These are phyloP conservation scores for Aspergillus incahuasiensis DNA, from an alignment of 495 filamentous ascomycete genomes.

Conservation along the genomic window DNA sequence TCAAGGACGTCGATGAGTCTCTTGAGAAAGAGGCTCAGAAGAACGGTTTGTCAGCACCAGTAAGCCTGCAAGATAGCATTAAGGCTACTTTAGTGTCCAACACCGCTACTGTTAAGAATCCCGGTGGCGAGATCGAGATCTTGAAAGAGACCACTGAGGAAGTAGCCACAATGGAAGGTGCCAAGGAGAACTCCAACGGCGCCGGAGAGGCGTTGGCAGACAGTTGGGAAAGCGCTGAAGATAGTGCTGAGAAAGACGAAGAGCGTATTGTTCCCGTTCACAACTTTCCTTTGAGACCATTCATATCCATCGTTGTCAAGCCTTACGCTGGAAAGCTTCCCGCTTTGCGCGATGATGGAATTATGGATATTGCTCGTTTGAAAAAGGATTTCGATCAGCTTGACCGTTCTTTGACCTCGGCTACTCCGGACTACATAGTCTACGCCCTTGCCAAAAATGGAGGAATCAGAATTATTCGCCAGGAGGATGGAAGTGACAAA, in stretches of 20 bases:
- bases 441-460: slow-evolving; percentile 90
- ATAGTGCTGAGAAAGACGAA: slow-evolving; percentile 63
- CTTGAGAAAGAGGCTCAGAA: slow-evolving; percentile 48
- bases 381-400: slow-evolving; percentile 98
- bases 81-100: slow-evolving; percentile 34
- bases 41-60: slow-evolving; percentile 20
- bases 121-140: slow-evolving; percentile 8
- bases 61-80: slow-evolving; percentile 27
- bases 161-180: slow-evolving; percentile 50
- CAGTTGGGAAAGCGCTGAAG: slow-evolving; percentile 82
- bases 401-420: slow-evolving; percentile 85
- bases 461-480: slow-evolving; percentile 85
- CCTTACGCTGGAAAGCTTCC: slow-evolving; percentile 35
- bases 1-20: slow-evolving; percentile 64
- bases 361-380: slow-evolving; percentile 84
- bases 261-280: slow-evolving; percentile 69
- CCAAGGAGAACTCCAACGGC: slow-evolving; percentile 52
- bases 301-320: slow-evolving; percentile 68
- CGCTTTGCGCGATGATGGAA: slow-evolving; percentile 61
- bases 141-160: slow-evolving; percentile 22
- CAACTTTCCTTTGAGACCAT: slow-evolving; percentile 94
- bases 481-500: slow-evolving; percentile 85
- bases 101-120: slow-evolving; percentile 32
- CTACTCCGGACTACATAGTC: slow-evolving; percentile 85
- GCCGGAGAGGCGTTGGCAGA: slow-evolving; percentile 53